phyloP scores from a whole-genome alignment of 805 yeast species.

The Saturnispora serradocipensis region DNA sequence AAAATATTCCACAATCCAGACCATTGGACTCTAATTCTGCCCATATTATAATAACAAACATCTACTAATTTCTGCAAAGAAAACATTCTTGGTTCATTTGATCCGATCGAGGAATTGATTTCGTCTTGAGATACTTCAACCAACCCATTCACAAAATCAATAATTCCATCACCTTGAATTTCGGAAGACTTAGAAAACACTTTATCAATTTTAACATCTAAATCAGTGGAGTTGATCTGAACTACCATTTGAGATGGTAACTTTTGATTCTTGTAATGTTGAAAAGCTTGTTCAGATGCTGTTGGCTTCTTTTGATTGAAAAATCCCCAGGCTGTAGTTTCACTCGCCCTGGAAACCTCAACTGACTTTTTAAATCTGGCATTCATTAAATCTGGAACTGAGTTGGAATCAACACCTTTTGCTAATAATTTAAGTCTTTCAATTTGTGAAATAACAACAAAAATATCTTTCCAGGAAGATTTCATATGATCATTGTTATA shows the following conservation, averaged over 20 bases:
- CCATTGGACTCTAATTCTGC: constrained; percentile 94
- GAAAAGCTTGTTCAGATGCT: constrained; percentile 59
- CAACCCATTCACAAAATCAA: constrained; percentile 78
- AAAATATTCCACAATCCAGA: constrained; percentile 88
- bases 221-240: constrained; percentile 52
- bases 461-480: constrained; percentile 76
- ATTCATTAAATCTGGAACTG: constrained; percentile 75
- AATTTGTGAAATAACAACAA: constrained; percentile 78
- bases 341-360: constrained; percentile 27
- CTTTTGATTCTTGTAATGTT: constrained; percentile 63
- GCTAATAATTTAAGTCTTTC: constrained; percentile 85
- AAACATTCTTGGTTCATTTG: constrained; percentile 79
- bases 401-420: constrained; percentile 74
- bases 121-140: constrained; percentile 85
- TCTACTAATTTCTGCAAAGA: constrained; percentile 94
- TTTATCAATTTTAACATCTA: constrained; percentile 75
- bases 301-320: constrained; percentile 46
- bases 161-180: constrained; percentile 75
- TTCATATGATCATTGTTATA: constrained; percentile 68
- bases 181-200: constrained; percentile 76
- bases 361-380: constrained; percentile 56
- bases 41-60: constrained; percentile 96
- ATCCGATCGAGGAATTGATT: constrained; percentile 77
- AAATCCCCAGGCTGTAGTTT: constrained; percentile 24
- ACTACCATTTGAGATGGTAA: constrained; percentile 49